A percentile compares a stretch with the other conserved stretches of the same genome.
These are phyloP conservation scores for Lipomyces mesembrius DNA, from an alignment of 805 yeast genomes.

Conservation along the genomic window DNA sequence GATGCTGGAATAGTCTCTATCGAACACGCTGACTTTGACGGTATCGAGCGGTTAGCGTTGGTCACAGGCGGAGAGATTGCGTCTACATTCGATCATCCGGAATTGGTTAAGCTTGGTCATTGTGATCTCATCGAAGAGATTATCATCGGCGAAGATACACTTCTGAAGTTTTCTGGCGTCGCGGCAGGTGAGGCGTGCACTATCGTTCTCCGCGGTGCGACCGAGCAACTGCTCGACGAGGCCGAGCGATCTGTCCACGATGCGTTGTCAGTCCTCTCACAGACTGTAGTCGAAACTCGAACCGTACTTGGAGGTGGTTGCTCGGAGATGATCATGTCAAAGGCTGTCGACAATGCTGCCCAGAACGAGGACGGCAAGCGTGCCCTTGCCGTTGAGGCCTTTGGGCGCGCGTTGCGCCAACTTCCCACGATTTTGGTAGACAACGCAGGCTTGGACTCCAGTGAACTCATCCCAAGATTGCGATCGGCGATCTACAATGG, in stretches of 20 bases:
- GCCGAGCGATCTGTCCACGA: conserved; percentile 97
- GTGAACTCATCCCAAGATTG: conserved; percentile 86
- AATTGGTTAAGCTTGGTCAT: conserved; percentile 79
- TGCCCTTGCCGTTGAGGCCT: conserved; percentile 91
- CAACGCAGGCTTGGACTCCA: conserved; percentile 94
- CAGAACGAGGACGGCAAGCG: conserved; percentile 92
- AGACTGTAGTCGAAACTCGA: conserved; percentile 89
- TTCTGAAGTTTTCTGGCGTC: conserved; percentile 93
- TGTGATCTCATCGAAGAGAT: conserved; percentile 91
- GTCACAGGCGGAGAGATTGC: conserved; percentile 99
- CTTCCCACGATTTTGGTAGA: conserved; percentile 95
- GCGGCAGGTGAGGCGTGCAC: conserved; percentile 96
- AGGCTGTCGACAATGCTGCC: conserved; percentile 91
- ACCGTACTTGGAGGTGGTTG: conserved; percentile 96
- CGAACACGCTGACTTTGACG: conserved; percentile 98
- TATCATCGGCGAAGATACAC: conserved; percentile 88
- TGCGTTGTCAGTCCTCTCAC: conserved; percentile 92
- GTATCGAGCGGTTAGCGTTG: conserved; percentile 92
- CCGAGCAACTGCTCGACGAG: conserved; percentile 94
- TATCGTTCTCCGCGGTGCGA: conserved; percentile 93
- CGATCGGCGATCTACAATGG: conserved; percentile 93
- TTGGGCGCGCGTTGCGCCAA: conserved; percentile 91
- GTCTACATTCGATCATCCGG: conserved; percentile 93
- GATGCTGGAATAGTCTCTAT: conserved; percentile 87
- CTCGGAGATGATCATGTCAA: conserved; percentile 94